Evolutionary conservation across 164 flowering plant species (phyloP).

Genomic region (Stephania cephalantha): DNA sequence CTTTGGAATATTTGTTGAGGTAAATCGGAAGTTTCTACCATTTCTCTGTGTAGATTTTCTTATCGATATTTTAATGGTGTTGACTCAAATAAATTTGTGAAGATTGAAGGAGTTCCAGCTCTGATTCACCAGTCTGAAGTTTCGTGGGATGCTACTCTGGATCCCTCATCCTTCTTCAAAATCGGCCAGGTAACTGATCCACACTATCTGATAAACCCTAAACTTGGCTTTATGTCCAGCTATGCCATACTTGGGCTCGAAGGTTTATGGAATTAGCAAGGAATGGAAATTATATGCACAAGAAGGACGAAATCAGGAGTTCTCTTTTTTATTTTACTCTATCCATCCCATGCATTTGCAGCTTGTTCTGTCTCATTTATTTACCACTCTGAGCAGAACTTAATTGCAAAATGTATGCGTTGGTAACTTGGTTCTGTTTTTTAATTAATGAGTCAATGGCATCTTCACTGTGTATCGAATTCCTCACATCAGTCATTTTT

Average conservation of each 20-base stretch:
- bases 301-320: neutral
- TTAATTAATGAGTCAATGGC: neutral
- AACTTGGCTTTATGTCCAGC: neutral
- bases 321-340: neutral
- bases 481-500: neutral
- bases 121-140: slow-evolving; percentile 90
- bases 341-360: neutral
- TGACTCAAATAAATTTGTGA: slow-evolving; percentile 13
- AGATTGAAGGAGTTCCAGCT: slow-evolving; percentile 96
- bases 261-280: neutral
- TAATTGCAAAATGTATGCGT: neutral
- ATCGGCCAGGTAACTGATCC: slow-evolving; percentile 73
- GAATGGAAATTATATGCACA: neutral
- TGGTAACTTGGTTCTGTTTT: neutral
- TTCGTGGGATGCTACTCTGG: slow-evolving; percentile 88
- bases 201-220: neutral
- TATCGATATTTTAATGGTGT: neutral
- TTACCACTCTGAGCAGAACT: neutral
- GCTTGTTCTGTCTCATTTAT: neutral
- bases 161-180: slow-evolving; percentile 64
- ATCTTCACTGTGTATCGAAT: neutral
- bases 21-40: slow-evolving; percentile 18
- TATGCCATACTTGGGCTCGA: neutral
- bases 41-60: neutral
- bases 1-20: slow-evolving; percentile 93